These are phyloP conservation scores for Nitzschia sp. DNA, from an alignment of 108 stramenopile genomes.

Conservation along the genomic window DNA sequence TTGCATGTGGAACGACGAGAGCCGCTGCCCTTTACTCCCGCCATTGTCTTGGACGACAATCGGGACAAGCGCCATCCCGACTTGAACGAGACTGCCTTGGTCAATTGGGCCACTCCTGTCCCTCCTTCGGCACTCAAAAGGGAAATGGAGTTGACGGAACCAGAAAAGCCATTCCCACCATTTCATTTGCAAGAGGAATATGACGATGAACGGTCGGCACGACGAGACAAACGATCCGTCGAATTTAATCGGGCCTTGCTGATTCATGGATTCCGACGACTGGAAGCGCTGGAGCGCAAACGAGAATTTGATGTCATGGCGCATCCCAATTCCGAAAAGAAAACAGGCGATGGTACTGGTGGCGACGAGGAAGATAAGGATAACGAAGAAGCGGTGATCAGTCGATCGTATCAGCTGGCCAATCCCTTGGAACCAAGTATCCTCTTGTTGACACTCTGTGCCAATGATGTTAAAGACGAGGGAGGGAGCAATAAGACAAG, in stretches of 20 bases:
- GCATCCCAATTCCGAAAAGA: not conserved
- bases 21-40: constrained; percentile 77
- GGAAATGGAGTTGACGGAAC: constrained; percentile 32
- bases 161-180: constrained; percentile 64
- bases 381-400: not conserved
- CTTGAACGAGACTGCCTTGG: constrained; percentile 8
- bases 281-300: constrained; percentile 87
- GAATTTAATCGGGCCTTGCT: constrained; percentile 85
- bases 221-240: constrained; percentile 48
- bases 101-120: constrained; percentile 81
- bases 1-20: constrained; percentile 82
- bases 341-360: not conserved
- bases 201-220: constrained; percentile 41
- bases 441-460: constrained; percentile 64
- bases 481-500: too few relatives aligned
- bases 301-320: constrained; percentile 65
- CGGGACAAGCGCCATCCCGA: constrained; percentile 3
- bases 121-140: constrained; percentile 18
- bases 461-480: constrained; percentile 6
- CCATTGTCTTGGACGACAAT: constrained; percentile 68
- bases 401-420: constrained; percentile 14
- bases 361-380: constrained; percentile 9
- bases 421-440: constrained; percentile 74
- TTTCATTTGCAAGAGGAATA: constrained; percentile 65
- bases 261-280: constrained; percentile 82